Percentiles rank a stretch among this genome's conserved stretches.
Evolutionary conservation across 768 basidiomycete species (phyloP).

Genomic region (Fomitopsis pulvina): DNA sequence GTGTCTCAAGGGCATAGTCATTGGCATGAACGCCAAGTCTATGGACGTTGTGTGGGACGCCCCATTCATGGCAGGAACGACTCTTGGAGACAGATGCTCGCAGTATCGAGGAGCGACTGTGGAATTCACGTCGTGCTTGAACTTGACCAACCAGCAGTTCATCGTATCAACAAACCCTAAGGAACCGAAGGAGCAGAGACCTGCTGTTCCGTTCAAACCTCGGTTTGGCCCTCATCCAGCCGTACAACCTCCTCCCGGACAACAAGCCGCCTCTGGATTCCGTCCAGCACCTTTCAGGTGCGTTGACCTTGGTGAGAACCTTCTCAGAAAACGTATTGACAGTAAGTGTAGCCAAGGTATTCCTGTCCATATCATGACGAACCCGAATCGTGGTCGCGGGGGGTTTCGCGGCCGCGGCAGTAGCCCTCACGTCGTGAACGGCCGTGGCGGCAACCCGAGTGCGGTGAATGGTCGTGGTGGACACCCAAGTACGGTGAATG

Average conservation of each 20-base stretch:
- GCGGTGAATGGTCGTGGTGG: conserved; percentile 29
- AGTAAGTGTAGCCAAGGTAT: conserved; percentile 20
- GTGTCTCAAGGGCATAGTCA: conserved; percentile 87
- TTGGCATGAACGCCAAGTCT: conserved; percentile 78
- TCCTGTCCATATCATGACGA: conserved; percentile 68
- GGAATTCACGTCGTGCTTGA: conserved; percentile 82
- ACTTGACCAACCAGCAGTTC: conserved; percentile 83
- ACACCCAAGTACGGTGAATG: not conserved
- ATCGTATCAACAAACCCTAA: conserved; percentile 66
- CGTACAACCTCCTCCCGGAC: conserved; percentile 48
- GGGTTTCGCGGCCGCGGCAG: conserved; percentile 19
- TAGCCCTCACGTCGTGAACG: conserved; percentile 8
- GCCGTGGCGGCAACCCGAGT: not conserved
- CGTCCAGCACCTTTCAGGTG: conserved; percentile 45
- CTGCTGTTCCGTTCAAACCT: conserved; percentile 54
- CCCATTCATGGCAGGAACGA: conserved; percentile 89
- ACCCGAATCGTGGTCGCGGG: conserved; percentile 56
- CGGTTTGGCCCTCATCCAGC: conserved; percentile 60
- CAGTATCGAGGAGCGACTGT: conserved; percentile 89
- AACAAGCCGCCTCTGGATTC: conserved; percentile 55
- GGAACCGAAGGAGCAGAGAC: conserved; percentile 39
- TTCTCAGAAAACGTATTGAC: conserved; percentile 2
- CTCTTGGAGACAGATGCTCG: conserved; percentile 86
- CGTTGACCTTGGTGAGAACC: conserved; percentile 2
- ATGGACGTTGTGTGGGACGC: conserved; percentile 98